These are phyloP conservation scores for Euphorbia celastroides DNA, from an alignment of 441 rosid genomes.

Conservation along the genomic window DNA sequence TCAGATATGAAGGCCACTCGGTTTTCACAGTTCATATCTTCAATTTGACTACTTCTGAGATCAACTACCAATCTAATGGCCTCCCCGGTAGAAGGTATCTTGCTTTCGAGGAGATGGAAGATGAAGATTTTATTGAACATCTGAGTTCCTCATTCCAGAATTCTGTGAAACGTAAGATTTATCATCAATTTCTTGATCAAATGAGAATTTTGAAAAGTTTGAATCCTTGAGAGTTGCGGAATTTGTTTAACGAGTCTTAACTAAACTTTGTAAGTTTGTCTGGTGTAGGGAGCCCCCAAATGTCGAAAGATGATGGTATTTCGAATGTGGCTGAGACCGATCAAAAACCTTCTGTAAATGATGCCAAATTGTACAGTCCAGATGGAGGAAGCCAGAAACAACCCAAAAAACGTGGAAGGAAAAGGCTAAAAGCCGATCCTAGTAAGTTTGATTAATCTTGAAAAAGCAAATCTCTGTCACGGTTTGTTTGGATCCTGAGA, in stretches of 20 bases:
- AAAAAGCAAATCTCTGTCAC: too few species aligned
- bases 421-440: conserved; percentile 62
- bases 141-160: conserved; percentile 28
- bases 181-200: conserved; percentile 23
- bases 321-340: conserved; percentile 24
- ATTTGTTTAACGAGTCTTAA: conserved; percentile 51
- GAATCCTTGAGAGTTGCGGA: conserved; percentile 51
- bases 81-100: conserved; percentile 52
- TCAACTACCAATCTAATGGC: conserved; percentile 64
- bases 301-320: conserved; percentile 31
- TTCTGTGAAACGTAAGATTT: conserved; percentile 21
- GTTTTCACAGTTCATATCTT: conserved; percentile 77
- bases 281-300: conserved; percentile 34
- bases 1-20: conserved; percentile 89
- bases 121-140: conserved; percentile 55
- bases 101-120: conserved; percentile 80
- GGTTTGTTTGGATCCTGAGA: too few species aligned
- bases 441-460: conserved; percentile 46
- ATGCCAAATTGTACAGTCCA: conserved; percentile 26
- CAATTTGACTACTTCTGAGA: conserved; percentile 77
- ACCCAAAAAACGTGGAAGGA: conserved; percentile 68
- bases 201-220: conserved; percentile 37
- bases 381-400: conserved; percentile 37
- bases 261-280: conserved; percentile 29
- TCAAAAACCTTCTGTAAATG: conserved; percentile 26